Evolutionary conservation across 2,329 filamentous ascomycete species (phyloP).

Genomic region (Fusarium burgessii): DNA sequence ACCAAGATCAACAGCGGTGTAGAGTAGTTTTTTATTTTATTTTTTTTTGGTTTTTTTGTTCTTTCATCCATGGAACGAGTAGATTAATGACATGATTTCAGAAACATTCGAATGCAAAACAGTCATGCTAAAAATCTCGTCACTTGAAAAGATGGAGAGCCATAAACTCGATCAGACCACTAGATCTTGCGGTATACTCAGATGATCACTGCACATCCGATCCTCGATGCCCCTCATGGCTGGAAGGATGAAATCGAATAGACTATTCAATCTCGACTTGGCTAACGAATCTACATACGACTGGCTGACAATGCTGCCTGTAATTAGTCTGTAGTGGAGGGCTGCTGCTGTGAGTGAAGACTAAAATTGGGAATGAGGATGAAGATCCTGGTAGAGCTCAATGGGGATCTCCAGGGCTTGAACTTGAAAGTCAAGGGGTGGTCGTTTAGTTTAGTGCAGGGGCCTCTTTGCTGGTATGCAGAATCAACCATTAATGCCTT

Average conservation of each 20-base stretch:
- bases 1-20: slow-evolving; percentile 32
- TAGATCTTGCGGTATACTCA: slow-evolving; percentile 25
- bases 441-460: slow-evolving; percentile 12
- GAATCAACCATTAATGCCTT: slow-evolving; percentile 22
- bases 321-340: background rate
- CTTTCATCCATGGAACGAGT: background rate
- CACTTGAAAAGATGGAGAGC: slow-evolving; percentile 9
- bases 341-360: slow-evolving; percentile 5
- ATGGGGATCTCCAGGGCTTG: slow-evolving; percentile 27
- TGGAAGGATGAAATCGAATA: background rate
- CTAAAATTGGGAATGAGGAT: slow-evolving; percentile 8
- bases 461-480: slow-evolving; percentile 24
- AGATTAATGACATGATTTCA: background rate
- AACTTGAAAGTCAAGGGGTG: background rate
- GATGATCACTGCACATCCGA: slow-evolving; percentile 24
- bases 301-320: slow-evolving; percentile 10
- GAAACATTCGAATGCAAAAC: background rate
- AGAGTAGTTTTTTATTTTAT: slow-evolving; percentile 30
- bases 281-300: slow-evolving; percentile 1
- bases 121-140: slow-evolving; percentile 8
- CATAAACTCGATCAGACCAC: slow-evolving; percentile 29
- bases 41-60: too few species aligned
- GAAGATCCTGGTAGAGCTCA: slow-evolving; percentile 27
- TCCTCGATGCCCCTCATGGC: slow-evolving; percentile 23
- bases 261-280: slow-evolving; percentile 6